Evolutionary conservation across 768 basidiomycete genomes (phyloP).

Genomic region (Russula sp.): DNA sequence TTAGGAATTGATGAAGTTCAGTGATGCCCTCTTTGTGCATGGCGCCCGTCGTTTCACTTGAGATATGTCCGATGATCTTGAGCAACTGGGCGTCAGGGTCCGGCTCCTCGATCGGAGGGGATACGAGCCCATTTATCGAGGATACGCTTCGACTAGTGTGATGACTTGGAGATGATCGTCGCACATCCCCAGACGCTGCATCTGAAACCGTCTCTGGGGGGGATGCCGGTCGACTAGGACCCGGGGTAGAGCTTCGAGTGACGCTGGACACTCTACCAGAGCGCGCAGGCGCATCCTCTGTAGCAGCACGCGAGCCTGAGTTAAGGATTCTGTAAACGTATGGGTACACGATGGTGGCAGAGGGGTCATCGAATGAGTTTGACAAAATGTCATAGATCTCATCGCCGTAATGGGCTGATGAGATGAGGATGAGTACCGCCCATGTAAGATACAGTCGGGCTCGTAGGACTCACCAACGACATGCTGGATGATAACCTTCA

Average conservation of each 20-base stretch:
- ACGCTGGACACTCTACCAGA: constrained; percentile 32
- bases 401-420: constrained; percentile 72
- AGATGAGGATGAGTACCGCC: constrained; percentile 21
- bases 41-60: constrained; percentile 82
- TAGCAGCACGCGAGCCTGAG: constrained; percentile 42
- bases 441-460: constrained; percentile 31
- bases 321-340: constrained; percentile 92
- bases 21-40: constrained; percentile 93
- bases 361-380: constrained; percentile 90
- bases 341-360: constrained; percentile 93
- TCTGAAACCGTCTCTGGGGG: constrained; percentile 57
- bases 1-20: constrained; percentile 88
- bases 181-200: constrained; percentile 37
- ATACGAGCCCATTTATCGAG: constrained; percentile 52
- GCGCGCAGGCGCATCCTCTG: constrained; percentile 33
- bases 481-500: constrained; percentile 98
- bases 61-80: constrained; percentile 80
- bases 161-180: constrained; percentile 55
- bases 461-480: constrained; percentile 72
- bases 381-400: constrained; percentile 89
- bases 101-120: constrained; percentile 64
- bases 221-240: constrained; percentile 65
- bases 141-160: constrained; percentile 64
- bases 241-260: constrained; percentile 48
- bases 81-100: constrained; percentile 83